Conservation (phyloP, 2,329 filamentous ascomycete genomes). For the Neofusicoccum sp. region DNA sequence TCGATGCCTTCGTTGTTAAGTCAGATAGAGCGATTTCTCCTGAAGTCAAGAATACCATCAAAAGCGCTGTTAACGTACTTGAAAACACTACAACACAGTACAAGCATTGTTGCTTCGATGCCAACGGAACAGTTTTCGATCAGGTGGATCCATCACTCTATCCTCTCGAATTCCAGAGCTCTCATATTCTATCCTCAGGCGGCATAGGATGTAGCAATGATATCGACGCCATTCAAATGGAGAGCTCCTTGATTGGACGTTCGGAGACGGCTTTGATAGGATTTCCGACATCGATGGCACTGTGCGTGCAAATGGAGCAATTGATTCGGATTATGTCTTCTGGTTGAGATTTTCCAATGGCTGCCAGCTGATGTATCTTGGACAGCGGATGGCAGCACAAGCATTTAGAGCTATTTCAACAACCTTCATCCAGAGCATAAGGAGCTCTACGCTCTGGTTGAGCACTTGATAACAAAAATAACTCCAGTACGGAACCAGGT, state of each 20-base stretch:
- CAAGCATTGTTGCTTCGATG: no score
- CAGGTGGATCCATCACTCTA: no score
- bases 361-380: not conserved
- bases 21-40: not conserved
- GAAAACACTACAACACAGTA: no score
- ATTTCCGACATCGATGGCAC: no score
- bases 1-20: not conserved
- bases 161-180: no score
- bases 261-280: no score
- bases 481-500: not conserved
- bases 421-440: not conserved
- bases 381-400: not conserved
- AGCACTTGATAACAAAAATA: not conserved
- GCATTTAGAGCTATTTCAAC: not conserved
- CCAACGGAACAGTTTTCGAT: no score
- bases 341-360: not conserved
- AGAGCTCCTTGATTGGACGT: no score
- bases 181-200: not conserved
- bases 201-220: not conserved
- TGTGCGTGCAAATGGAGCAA: no score
- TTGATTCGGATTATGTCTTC: not conserved
- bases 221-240: not conserved
- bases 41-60: no score
- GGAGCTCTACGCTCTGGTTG: not conserved
- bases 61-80: not conserved